Base-by-base conservation (phyloP, 129 eudicot genomes). In the Gnaphalium uliginosum region DNA sequence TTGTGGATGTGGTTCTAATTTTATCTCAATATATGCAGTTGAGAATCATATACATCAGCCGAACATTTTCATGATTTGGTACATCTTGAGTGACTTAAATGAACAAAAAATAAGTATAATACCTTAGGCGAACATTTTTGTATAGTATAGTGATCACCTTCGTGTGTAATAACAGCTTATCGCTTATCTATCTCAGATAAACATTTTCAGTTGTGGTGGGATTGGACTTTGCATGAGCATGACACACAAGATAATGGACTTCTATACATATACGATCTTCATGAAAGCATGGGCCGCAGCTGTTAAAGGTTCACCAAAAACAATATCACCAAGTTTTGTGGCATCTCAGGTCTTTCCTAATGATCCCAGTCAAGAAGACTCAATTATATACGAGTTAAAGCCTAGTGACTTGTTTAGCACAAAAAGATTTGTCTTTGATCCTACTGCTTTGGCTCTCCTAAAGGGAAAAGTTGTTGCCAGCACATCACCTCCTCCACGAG, bases 221-320 rank as follows among this genome's bases (percentile, higher is more conserved):
- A 53, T 83, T 57, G 86, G 73, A 10, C 66, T 83, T n/a, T 24
- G 77, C 29, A 65, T 72, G 18, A 58, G 66, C 43, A 1, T 71
- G 29, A 68, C 77, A 11, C 86, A 83, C 70, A 73, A 32, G 53
- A 51, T 74, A 51, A 13, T 70, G 8, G 86, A 83, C 27, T 79
- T 66, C 2, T 27, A 57, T 14, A 43, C 83, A 5, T 30, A 10
- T 17, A 18, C 19, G 2, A 37, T 77, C 23, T 83, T 83, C 54
- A 17, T 83, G 32, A 68, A 78, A 63, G 72, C 79, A 17, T 83
- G 86, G 86, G 77, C 83, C 1, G 60, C 68, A 25, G 64, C 73
- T 13, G 43, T 66, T n/a, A 35, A 21, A 13, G 81, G 78, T 10
- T 69, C 74, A 25, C 26, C 61, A 19, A 35, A 30, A 54, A 35